Base-by-base conservation (phyloP, 2,329 filamentous ascomycete genomes). In the Dactylellina cionopaga region DNA sequence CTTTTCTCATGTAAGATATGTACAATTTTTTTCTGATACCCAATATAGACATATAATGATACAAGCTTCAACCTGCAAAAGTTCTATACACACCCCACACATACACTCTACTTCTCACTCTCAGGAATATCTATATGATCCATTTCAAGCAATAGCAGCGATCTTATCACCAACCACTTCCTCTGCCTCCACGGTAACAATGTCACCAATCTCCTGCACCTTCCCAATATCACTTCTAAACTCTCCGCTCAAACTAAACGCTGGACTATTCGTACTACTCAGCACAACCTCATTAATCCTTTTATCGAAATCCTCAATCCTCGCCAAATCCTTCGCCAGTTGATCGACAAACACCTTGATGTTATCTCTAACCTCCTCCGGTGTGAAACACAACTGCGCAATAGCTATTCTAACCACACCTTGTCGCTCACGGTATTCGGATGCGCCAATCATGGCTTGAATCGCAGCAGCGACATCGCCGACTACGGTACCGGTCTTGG, bases 401-500 rank as follows among this genome's bases (percentile, higher is more conserved):
- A 99, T 87, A n/a, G 92, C 89, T 84, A 98, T 87, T 70, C 93
- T 86, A 62, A 99, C 87, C 27, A 95, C 91, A 13, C 92, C 95
- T 75, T 89, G 81, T 76, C 90, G 86, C 83, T 99, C 95, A 79
- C 92, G 88, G 82, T 96, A 99, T 76, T 93, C 88, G 58, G 89
- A 91, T 59, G 89, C 92, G 74, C 94, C 92, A 11, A 92, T 88
- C 81, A 96, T 88, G 76, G 94, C 91, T 77, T 86, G 87, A 78
- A 99, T 90, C 31, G 88, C 85, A n/a, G 84, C 81, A 59, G 85
- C 85, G 13, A 96, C 86, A 79, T 96, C 90, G 78, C 86, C 89
- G 22, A 96, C 92, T 63, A 99, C 90, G 0, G 95, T 98, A 75
- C 92, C 92, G 74, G 88, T 88, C 84, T 96, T 96, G 71, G 86